Conservation (phyloP, 768 basidiomycete genomes). For the Agrocybe pediades region DNA sequence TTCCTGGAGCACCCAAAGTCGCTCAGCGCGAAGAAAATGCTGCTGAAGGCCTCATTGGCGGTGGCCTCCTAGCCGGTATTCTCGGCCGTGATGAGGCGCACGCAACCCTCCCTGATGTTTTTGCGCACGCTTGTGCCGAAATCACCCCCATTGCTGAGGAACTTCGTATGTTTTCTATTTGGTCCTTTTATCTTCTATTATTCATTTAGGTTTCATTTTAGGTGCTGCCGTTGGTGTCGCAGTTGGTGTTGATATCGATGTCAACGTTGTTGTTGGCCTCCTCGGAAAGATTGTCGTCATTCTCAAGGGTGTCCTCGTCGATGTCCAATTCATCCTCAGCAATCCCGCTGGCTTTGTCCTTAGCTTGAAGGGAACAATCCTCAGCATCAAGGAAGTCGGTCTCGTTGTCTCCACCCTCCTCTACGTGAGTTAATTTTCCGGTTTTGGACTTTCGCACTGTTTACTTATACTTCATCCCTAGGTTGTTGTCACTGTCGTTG, state of each 20-base stretch:
- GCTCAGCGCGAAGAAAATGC: no score
- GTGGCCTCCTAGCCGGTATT: not conserved
- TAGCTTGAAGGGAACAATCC: not conserved
- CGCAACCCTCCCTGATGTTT: constrained; percentile 13
- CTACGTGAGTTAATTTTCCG: not conserved
- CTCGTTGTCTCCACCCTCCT: not conserved
- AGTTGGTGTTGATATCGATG: not conserved
- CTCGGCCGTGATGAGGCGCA: not conserved
- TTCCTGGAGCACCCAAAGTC: no score
- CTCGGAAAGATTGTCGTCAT: not conserved
- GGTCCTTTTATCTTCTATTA: not conserved
- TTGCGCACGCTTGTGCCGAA: constrained; percentile 6
- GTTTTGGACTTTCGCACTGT: not conserved
- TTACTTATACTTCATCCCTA: no score
- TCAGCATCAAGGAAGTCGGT: not conserved
- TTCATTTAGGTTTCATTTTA: not conserved
- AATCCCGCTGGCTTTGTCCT: not conserved
- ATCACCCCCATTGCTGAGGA: constrained; percentile 13
- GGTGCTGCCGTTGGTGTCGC: not conserved
- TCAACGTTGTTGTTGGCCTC: not conserved
- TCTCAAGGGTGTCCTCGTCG: not conserved
- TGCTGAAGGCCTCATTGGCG: no score
- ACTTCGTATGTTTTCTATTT: constrained; percentile 14
- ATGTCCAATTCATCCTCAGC: not conserved
- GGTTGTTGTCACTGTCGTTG: not conserved